Evolutionary conservation across 805 yeast species (phyloP), one percentile per base, ranked within the genome.

Genomic region (Jamesozyma piceae): DNA sequence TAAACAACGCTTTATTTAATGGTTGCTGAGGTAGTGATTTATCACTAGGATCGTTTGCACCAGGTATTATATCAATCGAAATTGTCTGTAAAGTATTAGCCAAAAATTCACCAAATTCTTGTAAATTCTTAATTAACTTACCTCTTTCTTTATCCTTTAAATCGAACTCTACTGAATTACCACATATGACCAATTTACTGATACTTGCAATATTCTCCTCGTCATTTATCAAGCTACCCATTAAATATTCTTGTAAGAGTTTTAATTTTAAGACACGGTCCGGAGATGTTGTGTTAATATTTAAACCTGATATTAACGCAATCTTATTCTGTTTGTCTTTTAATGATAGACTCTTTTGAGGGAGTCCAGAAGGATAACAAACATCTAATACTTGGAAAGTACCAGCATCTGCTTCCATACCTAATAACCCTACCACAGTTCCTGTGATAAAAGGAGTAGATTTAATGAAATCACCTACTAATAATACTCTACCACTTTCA

Each of bases 11-110:
- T 41, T 69, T 69, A 58, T 90, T 96, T n/a, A 92, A 57, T 2
- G 95, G 83, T 59, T 83, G 95, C 61, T 92, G 97, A 1, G 98
- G 98, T 44, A 87, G 62, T 39, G 89, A 75, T 15, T 73, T 65
- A 47, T 84, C 94, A n/a, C 86, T 78, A 0, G 97, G 95, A 59
- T 92, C 98, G 3, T 71, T 63, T 6, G 67, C 73, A 4, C 98
- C 97, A 0, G 98, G 95, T 78, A 92, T 71, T 2, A 92, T 53
- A 35, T 81, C 74, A 5, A 89, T 78, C 0, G 95, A 82, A 15
- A 87, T 62, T 2, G 82, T 68, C 6, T 69, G 60, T 2, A 80
- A 63, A 1, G 85, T 46, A 13, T 80, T 80, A 2, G 68, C 57
- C 4, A 90, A 50, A 51, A 80, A 77, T 9, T 57, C 51, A 50